Evolutionary conservation across 2,329 filamentous ascomycete species (phyloP).

Genomic region (Graphiopsis chlorocephala): DNA sequence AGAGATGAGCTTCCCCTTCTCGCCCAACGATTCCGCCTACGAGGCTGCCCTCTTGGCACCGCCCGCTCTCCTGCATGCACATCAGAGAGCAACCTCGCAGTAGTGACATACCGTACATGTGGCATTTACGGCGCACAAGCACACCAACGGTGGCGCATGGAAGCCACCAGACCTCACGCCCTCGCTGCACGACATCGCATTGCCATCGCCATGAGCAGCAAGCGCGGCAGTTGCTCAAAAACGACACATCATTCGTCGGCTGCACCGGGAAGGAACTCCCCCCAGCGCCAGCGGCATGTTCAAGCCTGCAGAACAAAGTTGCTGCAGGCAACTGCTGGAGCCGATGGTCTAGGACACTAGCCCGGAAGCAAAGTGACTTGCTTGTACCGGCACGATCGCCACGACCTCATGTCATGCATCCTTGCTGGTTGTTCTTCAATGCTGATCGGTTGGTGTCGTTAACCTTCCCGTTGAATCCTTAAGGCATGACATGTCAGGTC

Average conservation of each 20-base stretch:
- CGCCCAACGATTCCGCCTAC: background rate
- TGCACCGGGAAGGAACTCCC: background rate
- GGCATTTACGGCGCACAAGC: background rate
- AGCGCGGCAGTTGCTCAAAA: background rate
- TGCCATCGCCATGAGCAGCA: background rate
- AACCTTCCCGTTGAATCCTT: background rate
- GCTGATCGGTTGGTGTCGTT: background rate
- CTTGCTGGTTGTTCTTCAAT: background rate
- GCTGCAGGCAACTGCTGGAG: background rate
- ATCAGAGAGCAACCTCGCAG: background rate
- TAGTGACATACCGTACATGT: background rate
- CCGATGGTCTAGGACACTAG: background rate
- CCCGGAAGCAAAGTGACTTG: background rate
- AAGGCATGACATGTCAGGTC: background rate
- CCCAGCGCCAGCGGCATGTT: background rate
- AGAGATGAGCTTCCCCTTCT: background rate
- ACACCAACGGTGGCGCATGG: background rate
- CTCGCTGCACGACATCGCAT: background rate
- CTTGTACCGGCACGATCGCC: background rate
- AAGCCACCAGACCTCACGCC: background rate
- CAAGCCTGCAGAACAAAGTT: background rate
- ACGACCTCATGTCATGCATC: background rate
- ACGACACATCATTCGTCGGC: background rate
- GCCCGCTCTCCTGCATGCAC: background rate
- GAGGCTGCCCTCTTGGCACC: background rate